These are phyloP conservation scores for Cladophialophora exuberans DNA, from an alignment of 2,329 filamentous ascomycete species.

Conservation along the genomic window DNA sequence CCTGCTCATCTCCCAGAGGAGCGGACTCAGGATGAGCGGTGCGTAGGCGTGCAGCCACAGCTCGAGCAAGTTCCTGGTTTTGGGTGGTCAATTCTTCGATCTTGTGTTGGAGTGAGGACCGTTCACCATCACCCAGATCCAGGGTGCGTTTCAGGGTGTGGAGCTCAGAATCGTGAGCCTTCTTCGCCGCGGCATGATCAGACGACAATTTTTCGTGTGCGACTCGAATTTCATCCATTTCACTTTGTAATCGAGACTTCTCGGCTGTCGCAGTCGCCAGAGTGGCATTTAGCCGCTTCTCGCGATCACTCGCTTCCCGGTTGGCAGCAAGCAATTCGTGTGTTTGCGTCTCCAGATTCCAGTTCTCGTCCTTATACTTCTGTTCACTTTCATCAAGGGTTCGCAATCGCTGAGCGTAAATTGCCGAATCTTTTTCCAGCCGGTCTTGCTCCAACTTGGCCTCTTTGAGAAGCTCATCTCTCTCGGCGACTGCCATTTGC, in stretches of 20 bases:
- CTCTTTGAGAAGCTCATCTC: constrained; percentile 81
- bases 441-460: constrained; percentile 74
- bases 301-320: constrained; percentile 77
- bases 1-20: constrained; percentile 57
- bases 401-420: constrained; percentile 77
- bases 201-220: constrained; percentile 77
- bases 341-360: constrained; percentile 90
- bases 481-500: constrained; percentile 80
- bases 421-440: constrained; percentile 81
- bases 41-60: constrained; percentile 74
- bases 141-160: constrained; percentile 81
- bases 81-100: constrained; percentile 85
- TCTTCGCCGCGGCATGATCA: constrained; percentile 74
- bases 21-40: constrained; percentile 58
- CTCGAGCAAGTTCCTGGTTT: constrained; percentile 87
- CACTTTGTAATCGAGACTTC: constrained; percentile 77
- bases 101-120: constrained; percentile 76
- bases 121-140: constrained; percentile 76
- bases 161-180: constrained; percentile 87
- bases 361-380: constrained; percentile 97
- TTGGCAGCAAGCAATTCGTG: constrained; percentile 77
- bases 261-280: constrained; percentile 72
- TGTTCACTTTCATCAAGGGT: constrained; percentile 90
- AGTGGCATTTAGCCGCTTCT: constrained; percentile 76
- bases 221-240: constrained; percentile 87